A percentile compares a stretch with the other conserved stretches of the same genome.
phyloP scores from a whole-genome alignment of 140 eudicot genomes.

The Anethum foeniculum region DNA sequence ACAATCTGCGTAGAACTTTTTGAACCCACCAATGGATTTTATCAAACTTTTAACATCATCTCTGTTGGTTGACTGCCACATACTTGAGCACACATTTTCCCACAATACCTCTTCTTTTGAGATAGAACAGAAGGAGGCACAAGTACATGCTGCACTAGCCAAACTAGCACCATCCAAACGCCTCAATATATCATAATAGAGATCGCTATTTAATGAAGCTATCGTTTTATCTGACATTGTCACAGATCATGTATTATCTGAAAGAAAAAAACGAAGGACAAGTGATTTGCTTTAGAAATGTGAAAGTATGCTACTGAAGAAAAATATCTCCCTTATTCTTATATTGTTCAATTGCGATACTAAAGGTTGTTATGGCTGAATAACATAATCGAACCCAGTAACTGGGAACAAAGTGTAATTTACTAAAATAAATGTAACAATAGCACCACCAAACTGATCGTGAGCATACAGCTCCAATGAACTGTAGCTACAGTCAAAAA shows the following conservation, averaged over 20 bases:
- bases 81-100: constrained; percentile 74
- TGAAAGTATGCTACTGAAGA: neutral
- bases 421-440: neutral
- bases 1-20: constrained; percentile 81
- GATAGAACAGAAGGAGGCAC: constrained; percentile 68
- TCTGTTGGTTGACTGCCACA: constrained; percentile 85
- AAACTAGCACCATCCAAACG: constrained; percentile 88
- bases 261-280: constrained; percentile 3
- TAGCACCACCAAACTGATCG: neutral
- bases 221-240: constrained; percentile 52
- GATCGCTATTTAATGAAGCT: constrained; percentile 63
- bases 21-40: constrained; percentile 66
- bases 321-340: neutral
- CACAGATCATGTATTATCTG: constrained; percentile 36
- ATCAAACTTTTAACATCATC: constrained; percentile 66
- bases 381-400: neutral
- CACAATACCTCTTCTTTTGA: constrained; percentile 80
- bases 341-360: neutral
- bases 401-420: neutral
- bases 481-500: neutral
- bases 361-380: neutral
- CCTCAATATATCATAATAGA: constrained; percentile 71
- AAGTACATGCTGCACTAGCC: constrained; percentile 88
- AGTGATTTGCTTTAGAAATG: neutral
- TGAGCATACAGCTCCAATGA: neutral